Base-by-base conservation (phyloP, 2,329 filamentous ascomycete species). In the Bisporella sp. region DNA sequence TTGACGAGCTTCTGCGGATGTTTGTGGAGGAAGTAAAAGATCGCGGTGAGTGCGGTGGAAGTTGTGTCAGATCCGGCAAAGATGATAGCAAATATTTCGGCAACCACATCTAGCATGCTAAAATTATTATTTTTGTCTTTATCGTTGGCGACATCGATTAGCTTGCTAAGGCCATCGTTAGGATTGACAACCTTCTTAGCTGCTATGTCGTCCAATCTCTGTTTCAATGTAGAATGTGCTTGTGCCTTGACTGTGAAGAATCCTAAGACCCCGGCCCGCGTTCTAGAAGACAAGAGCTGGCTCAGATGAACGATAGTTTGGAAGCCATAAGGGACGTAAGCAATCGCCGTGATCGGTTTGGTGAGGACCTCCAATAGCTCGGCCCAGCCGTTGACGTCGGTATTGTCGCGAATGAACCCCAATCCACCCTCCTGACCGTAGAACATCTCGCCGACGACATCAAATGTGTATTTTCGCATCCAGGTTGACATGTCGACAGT, bases 11-110 rank as follows among this genome's bases (percentile, higher is more conserved):
- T 51, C 5, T 51, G 31, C 4, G 47, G 41, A 42, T 54, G 33
- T 12, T 30, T 47, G 31, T 33, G 42, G 6, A 55, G 43, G 9
- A 47, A 46, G 21, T 45, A 53, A 1, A 46, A 30, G 30, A 46
- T 43, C 6, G 42, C 48, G 4, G 48, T 47, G 30, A 55, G 30
- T 2, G 35, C 30, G 5, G 49, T 49, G 41, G 51, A 41, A 3
- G 53, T 55, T 4, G 53, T 53, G 8, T 55, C 53, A 0, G 51
- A 54, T 31, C 53, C 53, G 8, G 51, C 53, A 7, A 53, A 42
- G 6, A 55, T 41, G 6, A 54, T 45, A 28, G 39, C 37, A 12
- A 46, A 35, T 0, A 39, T 42, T 31, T 50, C 41, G 4, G 48
- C 48, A 9, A 32, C 41, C 11, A 50, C 13, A 28, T 40, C 44